These are phyloP conservation scores for Wickerhamiella alocasiicola DNA, from an alignment of 805 yeast genomes.

Conservation along the genomic window DNA sequence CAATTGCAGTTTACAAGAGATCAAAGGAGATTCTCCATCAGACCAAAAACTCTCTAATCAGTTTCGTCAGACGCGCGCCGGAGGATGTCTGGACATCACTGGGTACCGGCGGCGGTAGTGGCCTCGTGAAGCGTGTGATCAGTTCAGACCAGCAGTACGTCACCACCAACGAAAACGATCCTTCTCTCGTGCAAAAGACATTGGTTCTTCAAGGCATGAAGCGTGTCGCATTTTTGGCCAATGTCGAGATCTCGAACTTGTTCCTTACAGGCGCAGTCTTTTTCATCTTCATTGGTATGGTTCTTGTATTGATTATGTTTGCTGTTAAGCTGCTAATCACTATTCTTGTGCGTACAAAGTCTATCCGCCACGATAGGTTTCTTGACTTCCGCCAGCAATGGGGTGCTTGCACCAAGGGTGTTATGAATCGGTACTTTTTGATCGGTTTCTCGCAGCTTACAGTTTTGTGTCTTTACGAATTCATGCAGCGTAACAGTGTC, in stretches of 20 bases:
- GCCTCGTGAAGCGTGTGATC: conserved; percentile 12
- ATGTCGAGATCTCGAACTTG: conserved; percentile 73
- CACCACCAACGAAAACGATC: conserved; percentile 42
- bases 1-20: conserved; percentile 64
- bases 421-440: conserved; percentile 67
- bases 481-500: conserved; percentile 67
- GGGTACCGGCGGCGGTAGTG: too few relatives aligned
- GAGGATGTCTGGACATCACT: background rate
- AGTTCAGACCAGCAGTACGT: conserved; percentile 14
- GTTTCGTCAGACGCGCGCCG: conserved; percentile 1
- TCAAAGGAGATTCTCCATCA: conserved; percentile 15
- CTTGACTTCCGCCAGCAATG: conserved; percentile 58
- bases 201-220: conserved; percentile 81
- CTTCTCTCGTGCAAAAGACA: conserved; percentile 49
- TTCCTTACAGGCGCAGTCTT: conserved; percentile 81
- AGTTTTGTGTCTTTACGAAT: conserved; percentile 78
- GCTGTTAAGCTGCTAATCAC: conserved; percentile 58
- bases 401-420: conserved; percentile 59
- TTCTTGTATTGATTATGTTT: conserved; percentile 43
- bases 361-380: conserved; percentile 53
- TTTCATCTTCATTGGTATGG: conserved; percentile 61
- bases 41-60: background rate
- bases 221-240: conserved; percentile 75
- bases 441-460: conserved; percentile 82
- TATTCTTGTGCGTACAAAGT: conserved; percentile 45